A percentile compares a stretch with the other conserved stretches of the same genome.
Evolutionary conservation across 306 rosid species (phyloP).

Genomic region (Quercus cerris): DNA sequence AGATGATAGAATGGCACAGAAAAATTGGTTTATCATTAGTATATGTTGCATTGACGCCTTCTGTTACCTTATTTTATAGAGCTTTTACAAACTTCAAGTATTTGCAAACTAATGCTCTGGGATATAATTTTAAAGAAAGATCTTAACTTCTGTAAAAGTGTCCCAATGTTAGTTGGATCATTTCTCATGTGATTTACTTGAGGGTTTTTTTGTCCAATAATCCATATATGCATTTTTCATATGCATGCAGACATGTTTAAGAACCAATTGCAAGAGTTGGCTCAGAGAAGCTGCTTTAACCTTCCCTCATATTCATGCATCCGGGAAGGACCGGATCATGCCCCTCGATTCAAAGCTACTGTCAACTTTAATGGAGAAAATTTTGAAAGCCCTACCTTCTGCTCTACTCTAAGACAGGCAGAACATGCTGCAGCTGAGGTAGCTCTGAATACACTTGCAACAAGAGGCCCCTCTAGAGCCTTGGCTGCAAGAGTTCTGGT

Average conservation of each 20-base stretch:
- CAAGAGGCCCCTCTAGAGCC: slow-evolving; percentile 73
- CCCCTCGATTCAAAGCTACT: slow-evolving; percentile 86
- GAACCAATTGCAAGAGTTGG: slow-evolving; percentile 81
- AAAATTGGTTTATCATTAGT: not conserved
- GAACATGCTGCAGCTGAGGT: slow-evolving; percentile 89
- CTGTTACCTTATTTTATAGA: not conserved
- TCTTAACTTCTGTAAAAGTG: slow-evolving; percentile 1
- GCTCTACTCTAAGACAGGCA: slow-evolving; percentile 76
- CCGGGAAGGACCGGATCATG: slow-evolving; percentile 90
- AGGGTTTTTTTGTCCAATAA: not conserved
- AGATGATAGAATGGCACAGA: not conserved
- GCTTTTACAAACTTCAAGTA: not conserved
- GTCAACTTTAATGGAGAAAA: slow-evolving; percentile 77
- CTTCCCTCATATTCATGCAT: slow-evolving; percentile 88
- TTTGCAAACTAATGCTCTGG: not conserved
- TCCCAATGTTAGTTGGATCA: not conserved
- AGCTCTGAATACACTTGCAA: slow-evolving; percentile 67
- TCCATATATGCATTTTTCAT: slow-evolving; percentile 1
- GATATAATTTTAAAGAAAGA: not conserved
- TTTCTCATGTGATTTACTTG: not conserved
- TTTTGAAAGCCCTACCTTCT: slow-evolving; percentile 79
- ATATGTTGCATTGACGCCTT: not conserved
- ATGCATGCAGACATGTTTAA: slow-evolving; percentile 60
- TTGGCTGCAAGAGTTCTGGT: slow-evolving; percentile 87
- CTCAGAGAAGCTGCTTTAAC: slow-evolving; percentile 88